Percentiles rank a stretch among this genome's conserved stretches.
These are phyloP conservation scores for Gomphus bonarii DNA, from an alignment of 1,284 basidiomycete genomes.

Conservation along the genomic window DNA sequence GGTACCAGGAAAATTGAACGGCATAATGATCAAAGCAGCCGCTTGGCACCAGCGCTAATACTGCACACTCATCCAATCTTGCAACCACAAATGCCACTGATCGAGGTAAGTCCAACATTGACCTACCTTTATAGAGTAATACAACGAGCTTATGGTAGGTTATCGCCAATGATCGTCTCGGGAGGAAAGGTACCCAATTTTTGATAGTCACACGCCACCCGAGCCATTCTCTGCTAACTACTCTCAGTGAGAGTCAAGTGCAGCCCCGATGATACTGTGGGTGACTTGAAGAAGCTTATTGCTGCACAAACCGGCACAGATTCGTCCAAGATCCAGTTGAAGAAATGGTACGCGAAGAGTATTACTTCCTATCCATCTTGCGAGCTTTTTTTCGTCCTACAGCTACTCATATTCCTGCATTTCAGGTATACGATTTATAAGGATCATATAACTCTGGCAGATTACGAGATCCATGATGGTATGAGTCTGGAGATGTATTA, in stretches of 20 bases:
- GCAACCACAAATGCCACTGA: conserved; percentile 7
- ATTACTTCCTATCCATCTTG: not conserved
- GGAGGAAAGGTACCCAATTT: conserved; percentile 71
- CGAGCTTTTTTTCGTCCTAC: not conserved
- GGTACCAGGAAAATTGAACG: conserved; percentile 68
- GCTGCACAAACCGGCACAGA: conserved; percentile 94
- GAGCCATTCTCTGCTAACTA: not conserved
- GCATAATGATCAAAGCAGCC: conserved; percentile 33
- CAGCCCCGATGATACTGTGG: conserved; percentile 91
- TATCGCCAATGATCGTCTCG: conserved; percentile 94
- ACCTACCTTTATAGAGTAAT: not conserved
- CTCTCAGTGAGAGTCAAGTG: conserved; percentile 80
- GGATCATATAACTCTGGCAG: conserved; percentile 87
- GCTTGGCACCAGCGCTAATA: not conserved
- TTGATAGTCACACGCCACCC: not conserved
- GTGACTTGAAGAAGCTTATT: conserved; percentile 94
- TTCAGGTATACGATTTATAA: conserved; percentile 86
- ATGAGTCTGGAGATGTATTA: conserved; percentile 93
- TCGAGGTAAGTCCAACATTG: conserved; percentile 1
- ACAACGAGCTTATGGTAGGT: conserved; percentile 43
- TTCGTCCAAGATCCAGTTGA: conserved; percentile 78
- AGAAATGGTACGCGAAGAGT: conserved; percentile 74
- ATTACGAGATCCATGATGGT: conserved; percentile 93
- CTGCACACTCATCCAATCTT: not conserved
- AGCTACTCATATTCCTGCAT: not conserved